Evolutionary conservation across 192 early-diverging fungal species (phyloP), one percentile per base, ranked within the genome.

Genomic region (Funneliformis mosseae): DNA sequence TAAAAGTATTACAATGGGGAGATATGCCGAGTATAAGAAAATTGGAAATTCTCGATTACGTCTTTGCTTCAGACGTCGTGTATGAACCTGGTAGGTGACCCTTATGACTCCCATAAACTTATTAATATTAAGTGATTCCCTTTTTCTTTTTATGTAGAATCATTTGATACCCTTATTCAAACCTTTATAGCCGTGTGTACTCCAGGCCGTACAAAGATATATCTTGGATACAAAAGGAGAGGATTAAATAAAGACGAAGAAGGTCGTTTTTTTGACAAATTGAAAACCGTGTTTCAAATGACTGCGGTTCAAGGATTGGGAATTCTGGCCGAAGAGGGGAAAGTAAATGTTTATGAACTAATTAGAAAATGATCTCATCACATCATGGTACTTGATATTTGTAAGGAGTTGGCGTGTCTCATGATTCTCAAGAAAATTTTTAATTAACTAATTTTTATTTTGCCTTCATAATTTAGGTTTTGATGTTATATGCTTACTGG

Each of bases 41-140:
- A 25, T 10, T 79, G 9, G 78, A 50, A 41, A 25, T 42, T 27
- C 18, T 79, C 8, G 78, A 79, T 71, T 46, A 63, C 10, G 68
- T 79, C 0, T 23, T 79, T 8, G 78, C 78, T 14, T 79, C 78
- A 3, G 78, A 79, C 10, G 78, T 79, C 21, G 78, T 79, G 8
- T 79, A 79, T 48, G 78, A 79, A 60, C 78, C 78, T 7, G 78
- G 78, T 71, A 69, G 60, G 33, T 10, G 11, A 79, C 12, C 23
- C 2, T 63, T 68, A 45, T 78, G 39, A 21, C 25, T 43, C 9
- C 28, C 0, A 21, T 39, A 12, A 43, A 23, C 4, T 14, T 25
- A 18, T 39, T 1, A 75, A 60, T 18, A 21, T 28, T 41, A 42
- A 61, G 7, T 16, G 8, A 18, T 71, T 23, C 43, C 8, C 43